Evolutionary conservation across 2,329 filamentous ascomycete species (phyloP).

Genomic region (Fusarium gaditjirri): DNA sequence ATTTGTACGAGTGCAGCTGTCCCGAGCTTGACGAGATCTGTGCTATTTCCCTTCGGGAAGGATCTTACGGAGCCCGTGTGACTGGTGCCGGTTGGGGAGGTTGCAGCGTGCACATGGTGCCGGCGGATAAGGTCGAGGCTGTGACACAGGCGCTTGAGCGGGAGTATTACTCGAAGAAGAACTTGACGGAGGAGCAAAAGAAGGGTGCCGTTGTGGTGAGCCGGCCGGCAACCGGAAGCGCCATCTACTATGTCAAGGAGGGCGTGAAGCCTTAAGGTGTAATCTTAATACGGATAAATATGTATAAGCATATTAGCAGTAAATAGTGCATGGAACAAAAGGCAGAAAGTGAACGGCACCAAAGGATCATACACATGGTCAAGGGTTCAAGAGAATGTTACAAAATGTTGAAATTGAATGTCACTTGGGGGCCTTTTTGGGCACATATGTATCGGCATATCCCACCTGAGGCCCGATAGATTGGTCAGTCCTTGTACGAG

Average conservation of each 20-base stretch:
- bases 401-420: neutral
- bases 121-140: constrained; percentile 80
- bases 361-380: constrained; percentile 17
- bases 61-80: constrained; percentile 84
- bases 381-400: constrained; percentile 5
- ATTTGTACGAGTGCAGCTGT: constrained; percentile 91
- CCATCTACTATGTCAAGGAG: constrained; percentile 57
- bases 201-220: constrained; percentile 87
- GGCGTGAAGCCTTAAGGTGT: constrained; percentile 30
- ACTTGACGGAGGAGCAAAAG: constrained; percentile 75
- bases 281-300: neutral
- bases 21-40: constrained; percentile 93
- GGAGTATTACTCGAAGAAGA: constrained; percentile 82
- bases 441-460: neutral
- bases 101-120: constrained; percentile 92
- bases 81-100: constrained; percentile 98
- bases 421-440: neutral
- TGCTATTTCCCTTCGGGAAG: constrained; percentile 78
- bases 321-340: constrained; percentile 1
- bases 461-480: constrained; percentile 17
- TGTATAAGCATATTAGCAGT: constrained; percentile 1
- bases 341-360: constrained; percentile 6
- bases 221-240: constrained; percentile 81
- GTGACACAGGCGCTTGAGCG: constrained; percentile 82
- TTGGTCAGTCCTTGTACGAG: constrained; percentile 8